Evolutionary conservation across 129 eudicot genomes (phyloP).

Genomic region (Flaveria trinervia): DNA sequence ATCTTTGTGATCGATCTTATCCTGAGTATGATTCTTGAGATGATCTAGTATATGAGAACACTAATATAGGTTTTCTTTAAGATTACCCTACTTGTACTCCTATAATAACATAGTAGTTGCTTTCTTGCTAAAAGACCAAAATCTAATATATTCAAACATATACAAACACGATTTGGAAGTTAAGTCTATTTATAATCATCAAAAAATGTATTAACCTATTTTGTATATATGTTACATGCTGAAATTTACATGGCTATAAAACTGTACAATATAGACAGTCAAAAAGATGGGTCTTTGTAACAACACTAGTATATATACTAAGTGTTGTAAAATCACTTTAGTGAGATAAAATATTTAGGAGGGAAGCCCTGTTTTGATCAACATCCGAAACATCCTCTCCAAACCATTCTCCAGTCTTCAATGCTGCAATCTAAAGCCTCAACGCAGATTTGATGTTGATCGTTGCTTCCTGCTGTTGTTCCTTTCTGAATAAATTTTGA

Average conservation of each 20-base stretch:
- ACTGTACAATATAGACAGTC: slow-evolving; percentile 19
- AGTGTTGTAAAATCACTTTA: slow-evolving; percentile 14
- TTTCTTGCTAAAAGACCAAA: too few relatives aligned
- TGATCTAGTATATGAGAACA: too few relatives aligned
- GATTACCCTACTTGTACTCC: too few relatives aligned
- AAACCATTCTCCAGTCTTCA: slow-evolving; percentile 44
- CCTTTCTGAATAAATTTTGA: slow-evolving; percentile 40
- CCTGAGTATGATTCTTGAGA: too few relatives aligned
- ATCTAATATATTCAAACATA: too few relatives aligned
- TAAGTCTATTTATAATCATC: too few relatives aligned
- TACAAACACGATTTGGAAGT: too few relatives aligned
- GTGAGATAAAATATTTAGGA: slow-evolving; percentile 34
- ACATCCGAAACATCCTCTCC: slow-evolving; percentile 42
- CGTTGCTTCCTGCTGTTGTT: slow-evolving; percentile 4
- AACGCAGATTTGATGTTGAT: slow-evolving; percentile 21
- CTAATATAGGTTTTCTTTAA: too few relatives aligned
- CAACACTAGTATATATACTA: not conserved
- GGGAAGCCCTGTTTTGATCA: slow-evolving; percentile 47
- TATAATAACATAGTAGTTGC: too few relatives aligned
- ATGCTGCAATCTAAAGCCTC: slow-evolving; percentile 42
- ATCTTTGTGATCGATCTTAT: too few relatives aligned
- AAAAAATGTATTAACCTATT: too few relatives aligned
- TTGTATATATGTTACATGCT: not conserved
- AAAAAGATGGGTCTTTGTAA: not conserved
- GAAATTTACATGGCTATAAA: slow-evolving; percentile 15